Conservation (phyloP, 2,329 filamentous ascomycete species). For the Endoconidiophora polonica region DNA sequence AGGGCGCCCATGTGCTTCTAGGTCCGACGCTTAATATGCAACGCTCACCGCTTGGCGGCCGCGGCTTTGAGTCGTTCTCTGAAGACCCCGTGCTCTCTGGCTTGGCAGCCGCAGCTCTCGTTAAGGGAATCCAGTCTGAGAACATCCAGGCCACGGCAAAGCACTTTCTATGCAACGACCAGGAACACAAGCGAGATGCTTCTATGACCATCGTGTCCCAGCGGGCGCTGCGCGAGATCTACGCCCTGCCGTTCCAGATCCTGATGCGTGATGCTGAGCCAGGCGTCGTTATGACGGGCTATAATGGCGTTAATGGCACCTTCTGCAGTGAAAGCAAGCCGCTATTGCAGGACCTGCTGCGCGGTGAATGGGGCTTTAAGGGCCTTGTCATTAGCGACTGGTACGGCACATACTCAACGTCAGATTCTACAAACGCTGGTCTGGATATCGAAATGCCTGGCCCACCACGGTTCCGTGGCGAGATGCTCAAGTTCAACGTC, state of each 20-base stretch:
- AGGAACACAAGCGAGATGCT: conserved; percentile 40
- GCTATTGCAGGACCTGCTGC: conserved; percentile 33
- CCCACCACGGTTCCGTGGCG: conserved; percentile 33
- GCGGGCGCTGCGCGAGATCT: conserved; percentile 41
- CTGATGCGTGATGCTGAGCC: conserved; percentile 34
- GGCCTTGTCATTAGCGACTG: conserved; percentile 44
- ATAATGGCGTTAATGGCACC: conserved; percentile 41
- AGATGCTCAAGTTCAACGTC: conserved; percentile 33
- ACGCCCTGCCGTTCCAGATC: conserved; percentile 40
- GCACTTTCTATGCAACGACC: conserved; percentile 46
- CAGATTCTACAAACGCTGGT: conserved; percentile 32
- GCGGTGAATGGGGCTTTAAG: conserved; percentile 40
- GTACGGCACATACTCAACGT: conserved; percentile 39
- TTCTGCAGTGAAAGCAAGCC: conserved; percentile 37
- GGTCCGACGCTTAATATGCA: conserved; percentile 50
- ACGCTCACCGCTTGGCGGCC: conserved; percentile 40
- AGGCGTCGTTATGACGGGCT: conserved; percentile 40
- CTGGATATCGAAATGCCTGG: conserved; percentile 46
- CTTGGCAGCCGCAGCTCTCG: conserved; percentile 34
- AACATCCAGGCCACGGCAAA: conserved; percentile 41
- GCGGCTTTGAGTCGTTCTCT: conserved; percentile 42
- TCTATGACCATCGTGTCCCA: conserved; percentile 38
- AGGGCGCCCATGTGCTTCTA: conserved; percentile 58
- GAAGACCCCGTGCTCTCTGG: conserved; percentile 43
- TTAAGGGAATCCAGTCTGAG: conserved; percentile 38